Evolutionary conservation across 306 rosid genomes (phyloP).

Genomic region (Hippophae gyantsensis): DNA sequence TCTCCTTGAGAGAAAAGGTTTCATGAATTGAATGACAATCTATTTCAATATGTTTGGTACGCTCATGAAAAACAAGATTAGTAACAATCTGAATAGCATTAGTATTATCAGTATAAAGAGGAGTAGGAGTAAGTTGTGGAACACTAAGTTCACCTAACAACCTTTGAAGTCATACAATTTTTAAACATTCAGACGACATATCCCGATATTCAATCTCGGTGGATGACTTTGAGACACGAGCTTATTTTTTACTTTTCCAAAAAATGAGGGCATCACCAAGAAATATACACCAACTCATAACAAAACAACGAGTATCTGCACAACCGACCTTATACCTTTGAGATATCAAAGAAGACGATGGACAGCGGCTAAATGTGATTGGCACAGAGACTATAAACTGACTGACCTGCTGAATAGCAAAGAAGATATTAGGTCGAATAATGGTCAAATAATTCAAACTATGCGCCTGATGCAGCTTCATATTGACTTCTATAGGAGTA

Average conservation of each 20-base stretch:
- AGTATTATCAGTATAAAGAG: background rate
- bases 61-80: background rate
- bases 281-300: background rate
- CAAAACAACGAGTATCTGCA: too few relatives aligned
- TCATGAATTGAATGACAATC: background rate
- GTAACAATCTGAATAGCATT: background rate
- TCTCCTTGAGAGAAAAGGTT: too few relatives aligned
- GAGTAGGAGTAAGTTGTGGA: background rate
- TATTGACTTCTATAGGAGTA: too few relatives aligned
- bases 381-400: too few relatives aligned
- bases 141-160: background rate
- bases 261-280: background rate
- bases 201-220: background rate
- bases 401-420: too few relatives aligned
- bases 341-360: too few relatives aligned
- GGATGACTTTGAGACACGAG: background rate
- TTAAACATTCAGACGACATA: background rate
- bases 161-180: slow-evolving; percentile 1
- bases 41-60: background rate
- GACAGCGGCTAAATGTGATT: too few relatives aligned
- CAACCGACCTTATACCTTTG: too few relatives aligned
- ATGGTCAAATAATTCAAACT: too few relatives aligned
- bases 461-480: too few relatives aligned
- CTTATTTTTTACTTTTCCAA: background rate
- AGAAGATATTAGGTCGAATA: too few relatives aligned